These are phyloP conservation scores for Danielozyma ontarioensis DNA, from an alignment of 805 yeast species.

Conservation along the genomic window DNA sequence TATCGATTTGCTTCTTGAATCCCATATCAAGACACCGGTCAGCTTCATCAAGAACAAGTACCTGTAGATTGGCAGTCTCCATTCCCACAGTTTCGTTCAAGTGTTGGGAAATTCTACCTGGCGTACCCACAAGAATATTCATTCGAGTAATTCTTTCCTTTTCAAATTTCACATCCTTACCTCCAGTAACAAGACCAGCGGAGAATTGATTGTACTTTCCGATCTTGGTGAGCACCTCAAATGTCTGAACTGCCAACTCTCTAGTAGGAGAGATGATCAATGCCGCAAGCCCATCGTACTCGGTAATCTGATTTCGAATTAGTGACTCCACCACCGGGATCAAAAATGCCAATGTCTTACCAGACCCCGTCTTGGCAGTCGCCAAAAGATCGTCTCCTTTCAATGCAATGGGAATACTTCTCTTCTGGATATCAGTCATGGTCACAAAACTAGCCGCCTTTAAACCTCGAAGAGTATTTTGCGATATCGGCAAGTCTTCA, in stretches of 20 bases:
- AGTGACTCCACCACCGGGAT: conserved; percentile 75
- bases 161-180: conserved; percentile 81
- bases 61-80: conserved; percentile 68
- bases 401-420: conserved; percentile 69
- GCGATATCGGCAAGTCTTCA: conserved; percentile 72
- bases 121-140: conserved; percentile 85
- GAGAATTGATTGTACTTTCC: conserved; percentile 73
- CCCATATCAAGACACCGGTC: conserved; percentile 94
- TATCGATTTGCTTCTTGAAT: conserved; percentile 76
- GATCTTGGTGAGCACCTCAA: conserved; percentile 78
- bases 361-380: conserved; percentile 88
- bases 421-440: conserved; percentile 82
- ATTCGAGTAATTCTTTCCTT: conserved; percentile 72
- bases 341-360: conserved; percentile 83
- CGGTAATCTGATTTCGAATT: conserved; percentile 68
- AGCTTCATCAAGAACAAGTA: conserved; percentile 84
- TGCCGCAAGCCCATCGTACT: conserved; percentile 84
- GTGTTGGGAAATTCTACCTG: conserved; percentile 87
- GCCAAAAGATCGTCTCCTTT: conserved; percentile 78
- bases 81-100: conserved; percentile 84
- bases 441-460: conserved; percentile 72
- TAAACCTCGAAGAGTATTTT: conserved; percentile 63
- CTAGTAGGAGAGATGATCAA: conserved; percentile 87
- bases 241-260: conserved; percentile 86
- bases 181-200: conserved; percentile 91